Evolutionary conservation across 129 eudicot genomes (phyloP).

Genomic region (Sambucus nigra): DNA sequence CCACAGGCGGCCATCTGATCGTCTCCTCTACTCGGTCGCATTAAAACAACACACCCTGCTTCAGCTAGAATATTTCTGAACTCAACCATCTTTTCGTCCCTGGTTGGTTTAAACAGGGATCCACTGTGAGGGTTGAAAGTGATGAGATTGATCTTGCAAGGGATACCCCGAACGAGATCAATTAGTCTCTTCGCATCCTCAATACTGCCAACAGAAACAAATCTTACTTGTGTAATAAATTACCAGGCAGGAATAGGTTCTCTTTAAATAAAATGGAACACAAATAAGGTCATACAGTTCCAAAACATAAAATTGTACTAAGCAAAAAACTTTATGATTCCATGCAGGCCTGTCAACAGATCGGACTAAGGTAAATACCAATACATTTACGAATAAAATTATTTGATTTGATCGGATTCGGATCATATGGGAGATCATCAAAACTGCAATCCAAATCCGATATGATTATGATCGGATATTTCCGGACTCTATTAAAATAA

Average conservation of each 20-base stretch:
- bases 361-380: too few relatives aligned
- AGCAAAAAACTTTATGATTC: too few relatives aligned
- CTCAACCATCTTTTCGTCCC: conserved; percentile 63
- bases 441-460: too few relatives aligned
- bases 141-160: conserved; percentile 89
- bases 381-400: too few relatives aligned
- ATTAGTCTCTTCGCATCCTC: conserved; percentile 83
- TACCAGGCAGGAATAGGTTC: not conserved
- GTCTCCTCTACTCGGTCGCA: conserved; percentile 81
- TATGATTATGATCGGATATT: too few relatives aligned
- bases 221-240: not conserved
- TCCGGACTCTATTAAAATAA: too few relatives aligned
- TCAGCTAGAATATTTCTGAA: conserved; percentile 64
- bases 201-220: conserved; percentile 27
- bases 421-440: too few relatives aligned
- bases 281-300: too few relatives aligned
- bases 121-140: conserved; percentile 88
- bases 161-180: conserved; percentile 80
- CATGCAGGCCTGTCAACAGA: too few relatives aligned
- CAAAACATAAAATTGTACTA: too few relatives aligned
- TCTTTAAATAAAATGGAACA: too few relatives aligned
- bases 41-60: conserved; percentile 59
- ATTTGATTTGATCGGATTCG: too few relatives aligned
- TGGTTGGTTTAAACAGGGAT: conserved; percentile 65
- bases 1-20: conserved; percentile 99